phyloP scores from a whole-genome alignment of 495 filamentous ascomycete genomes.

The Penicillium riverlandense region DNA sequence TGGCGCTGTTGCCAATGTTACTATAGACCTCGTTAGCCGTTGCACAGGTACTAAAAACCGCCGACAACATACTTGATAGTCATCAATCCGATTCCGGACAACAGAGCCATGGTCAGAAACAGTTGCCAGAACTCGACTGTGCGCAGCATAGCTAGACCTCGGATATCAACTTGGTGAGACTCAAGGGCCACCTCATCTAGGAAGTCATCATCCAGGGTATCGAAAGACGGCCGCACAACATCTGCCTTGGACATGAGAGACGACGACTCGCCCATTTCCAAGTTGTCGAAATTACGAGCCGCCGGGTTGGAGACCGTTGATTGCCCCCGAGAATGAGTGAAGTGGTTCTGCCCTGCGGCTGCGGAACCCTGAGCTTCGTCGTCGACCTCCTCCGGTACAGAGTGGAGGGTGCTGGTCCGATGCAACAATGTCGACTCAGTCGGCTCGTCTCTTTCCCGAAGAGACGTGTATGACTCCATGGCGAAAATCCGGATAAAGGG shows the following conservation, averaged over 20 bases:
- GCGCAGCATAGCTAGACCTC: constrained; percentile 71
- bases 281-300: constrained; percentile 17
- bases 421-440: constrained; percentile 53
- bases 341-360: constrained; percentile 21
- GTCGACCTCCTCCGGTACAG: constrained; percentile 33
- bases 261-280: constrained; percentile 63
- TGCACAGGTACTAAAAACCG: background rate
- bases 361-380: constrained; percentile 49
- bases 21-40: constrained; percentile 43
- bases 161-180: constrained; percentile 79
- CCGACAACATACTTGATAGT: constrained; percentile 80
- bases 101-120: constrained; percentile 74
- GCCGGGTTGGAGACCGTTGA: constrained; percentile 32
- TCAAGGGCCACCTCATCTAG: constrained; percentile 32
- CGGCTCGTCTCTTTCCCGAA: constrained; percentile 41
- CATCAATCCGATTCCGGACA: constrained; percentile 93
- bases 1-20: constrained; percentile 90
- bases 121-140: constrained; percentile 84
- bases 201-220: constrained; percentile 32
- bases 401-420: constrained; percentile 45
- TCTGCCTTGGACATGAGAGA: constrained; percentile 68
- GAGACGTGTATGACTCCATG: constrained; percentile 51
- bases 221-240: constrained; percentile 16
- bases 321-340: constrained; percentile 15
- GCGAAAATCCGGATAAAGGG: constrained; percentile 76